Percentiles rank a stretch among this genome's conserved stretches.
These are phyloP conservation scores for Phytopythium delawarense DNA, from an alignment of 352 stramenopile species.

Conservation along the genomic window DNA sequence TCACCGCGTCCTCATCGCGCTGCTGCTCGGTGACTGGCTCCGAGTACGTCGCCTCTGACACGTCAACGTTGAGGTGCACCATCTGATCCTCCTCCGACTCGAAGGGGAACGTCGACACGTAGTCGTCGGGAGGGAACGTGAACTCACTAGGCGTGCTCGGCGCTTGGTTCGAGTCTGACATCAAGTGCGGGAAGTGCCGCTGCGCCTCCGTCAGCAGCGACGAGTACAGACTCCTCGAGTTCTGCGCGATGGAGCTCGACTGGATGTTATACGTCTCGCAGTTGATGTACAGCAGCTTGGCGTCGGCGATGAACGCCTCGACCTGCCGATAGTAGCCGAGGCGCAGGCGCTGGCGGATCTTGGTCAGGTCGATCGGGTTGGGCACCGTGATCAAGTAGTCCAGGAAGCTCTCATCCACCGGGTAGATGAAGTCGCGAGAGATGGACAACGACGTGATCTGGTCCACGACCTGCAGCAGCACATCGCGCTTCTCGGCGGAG, in stretches of 20 bases:
- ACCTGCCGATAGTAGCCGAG: slow-evolving; percentile 81
- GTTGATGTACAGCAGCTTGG: slow-evolving; percentile 67
- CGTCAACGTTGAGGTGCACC: slow-evolving; percentile 3
- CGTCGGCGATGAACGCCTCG: slow-evolving; percentile 74
- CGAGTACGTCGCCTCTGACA: slow-evolving; percentile 7
- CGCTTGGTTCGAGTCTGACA: not conserved
- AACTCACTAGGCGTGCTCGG: not conserved
- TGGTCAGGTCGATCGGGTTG: slow-evolving; percentile 82
- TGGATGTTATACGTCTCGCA: slow-evolving; percentile 86
- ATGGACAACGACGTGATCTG: slow-evolving; percentile 67
- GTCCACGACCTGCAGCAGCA: slow-evolving; percentile 51
- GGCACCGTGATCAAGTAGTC: slow-evolving; percentile 82
- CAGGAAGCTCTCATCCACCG: slow-evolving; percentile 65
- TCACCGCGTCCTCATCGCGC: too few relatives aligned
- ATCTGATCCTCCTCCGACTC: slow-evolving; percentile 32
- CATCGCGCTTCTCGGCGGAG: slow-evolving; percentile 35
- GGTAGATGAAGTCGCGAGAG: slow-evolving; percentile 75
- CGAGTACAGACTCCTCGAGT: slow-evolving; percentile 61
- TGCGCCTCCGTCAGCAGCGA: slow-evolving; percentile 58
- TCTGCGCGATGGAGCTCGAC: slow-evolving; percentile 77
- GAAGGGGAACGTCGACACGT: slow-evolving; percentile 35
- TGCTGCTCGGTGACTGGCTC: slow-evolving; percentile 7
- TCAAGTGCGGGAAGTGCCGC: slow-evolving; percentile 51
- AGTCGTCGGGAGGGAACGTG: slow-evolving; percentile 52
- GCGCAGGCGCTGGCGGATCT: slow-evolving; percentile 65